phyloP scores from a whole-genome alignment of 1,139 yeast species.

The Debaryomyces fabryi region DNA sequence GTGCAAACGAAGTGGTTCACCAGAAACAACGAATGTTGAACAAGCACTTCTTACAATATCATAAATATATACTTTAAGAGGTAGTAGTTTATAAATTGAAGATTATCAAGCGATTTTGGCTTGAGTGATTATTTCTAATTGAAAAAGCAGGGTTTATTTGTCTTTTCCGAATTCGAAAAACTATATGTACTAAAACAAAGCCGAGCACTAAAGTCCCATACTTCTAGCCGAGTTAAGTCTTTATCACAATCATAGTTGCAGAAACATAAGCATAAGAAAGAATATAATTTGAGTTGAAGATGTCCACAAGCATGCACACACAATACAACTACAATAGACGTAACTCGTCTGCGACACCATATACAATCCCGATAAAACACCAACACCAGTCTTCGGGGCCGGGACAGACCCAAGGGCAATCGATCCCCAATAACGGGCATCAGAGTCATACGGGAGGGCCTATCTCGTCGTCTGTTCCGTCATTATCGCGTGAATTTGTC shows the following conservation, averaged over 20 bases:
- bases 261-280: not conserved
- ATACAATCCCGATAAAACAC: slow-evolving; percentile 37
- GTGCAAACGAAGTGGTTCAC: slow-evolving; percentile 2
- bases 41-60: not conserved
- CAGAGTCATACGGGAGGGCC: slow-evolving; percentile 13
- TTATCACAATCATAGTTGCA: not conserved
- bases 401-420: slow-evolving; percentile 1
- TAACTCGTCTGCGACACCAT: slow-evolving; percentile 36
- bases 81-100: not conserved
- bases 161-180: not conserved
- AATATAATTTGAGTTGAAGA: slow-evolving; percentile 9
- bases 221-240: not conserved
- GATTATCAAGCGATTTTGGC: not conserved
- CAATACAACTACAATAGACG: slow-evolving; percentile 39
- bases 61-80: slow-evolving; percentile 1
- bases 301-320: slow-evolving; percentile 33
- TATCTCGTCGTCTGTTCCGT: slow-evolving; percentile 45
- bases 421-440: not conserved
- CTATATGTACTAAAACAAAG: slow-evolving; percentile 1
- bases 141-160: not conserved
- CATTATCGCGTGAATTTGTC: slow-evolving; percentile 71
- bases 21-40: not conserved
- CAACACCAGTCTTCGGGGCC: slow-evolving; percentile 17
- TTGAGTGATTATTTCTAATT: not conserved
- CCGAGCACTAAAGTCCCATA: not conserved